A percentile compares a stretch with the other conserved stretches of the same genome.
phyloP scores from a whole-genome alignment of 345 rosid genomes.

The Citrus mangshanensis region DNA sequence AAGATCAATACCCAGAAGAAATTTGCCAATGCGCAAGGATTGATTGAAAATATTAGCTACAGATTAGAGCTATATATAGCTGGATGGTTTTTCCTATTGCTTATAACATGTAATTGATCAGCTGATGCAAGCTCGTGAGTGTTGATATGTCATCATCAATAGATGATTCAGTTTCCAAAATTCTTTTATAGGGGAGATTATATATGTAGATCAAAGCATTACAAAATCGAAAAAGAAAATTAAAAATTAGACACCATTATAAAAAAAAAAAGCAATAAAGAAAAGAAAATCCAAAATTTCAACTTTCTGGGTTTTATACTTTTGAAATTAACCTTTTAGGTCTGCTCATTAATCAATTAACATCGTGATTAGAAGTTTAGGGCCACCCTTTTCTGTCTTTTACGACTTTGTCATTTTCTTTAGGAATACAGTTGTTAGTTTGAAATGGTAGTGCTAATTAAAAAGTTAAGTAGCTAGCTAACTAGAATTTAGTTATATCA shows the following conservation, averaged over 20 bases:
- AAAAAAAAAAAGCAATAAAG: neutral
- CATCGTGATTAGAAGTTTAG: neutral
- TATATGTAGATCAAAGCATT: neutral
- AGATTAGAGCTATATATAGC: neutral
- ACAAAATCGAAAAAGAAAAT: neutral
- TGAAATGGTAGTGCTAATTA: neutral
- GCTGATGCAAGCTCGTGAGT: neutral
- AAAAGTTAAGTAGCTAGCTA: neutral
- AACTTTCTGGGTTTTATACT: neutral
- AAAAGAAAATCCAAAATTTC: neutral
- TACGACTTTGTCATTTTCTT: neutral
- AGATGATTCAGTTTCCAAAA: neutral
- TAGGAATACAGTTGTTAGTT: neutral
- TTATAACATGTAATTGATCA: neutral
- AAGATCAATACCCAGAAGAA: neutral
- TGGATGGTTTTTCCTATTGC: neutral
- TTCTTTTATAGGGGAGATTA: neutral
- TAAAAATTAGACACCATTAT: too few relatives aligned
- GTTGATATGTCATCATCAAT: neutral
- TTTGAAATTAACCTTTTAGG: neutral
- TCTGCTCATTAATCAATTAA: neutral
- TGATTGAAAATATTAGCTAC: neutral
- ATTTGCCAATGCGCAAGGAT: neutral
- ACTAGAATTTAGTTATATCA: neutral
- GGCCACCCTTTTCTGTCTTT: neutral